Evolutionary conservation across 257 asterid genomes (phyloP).

Genomic region (Primulina huaijiensis): DNA sequence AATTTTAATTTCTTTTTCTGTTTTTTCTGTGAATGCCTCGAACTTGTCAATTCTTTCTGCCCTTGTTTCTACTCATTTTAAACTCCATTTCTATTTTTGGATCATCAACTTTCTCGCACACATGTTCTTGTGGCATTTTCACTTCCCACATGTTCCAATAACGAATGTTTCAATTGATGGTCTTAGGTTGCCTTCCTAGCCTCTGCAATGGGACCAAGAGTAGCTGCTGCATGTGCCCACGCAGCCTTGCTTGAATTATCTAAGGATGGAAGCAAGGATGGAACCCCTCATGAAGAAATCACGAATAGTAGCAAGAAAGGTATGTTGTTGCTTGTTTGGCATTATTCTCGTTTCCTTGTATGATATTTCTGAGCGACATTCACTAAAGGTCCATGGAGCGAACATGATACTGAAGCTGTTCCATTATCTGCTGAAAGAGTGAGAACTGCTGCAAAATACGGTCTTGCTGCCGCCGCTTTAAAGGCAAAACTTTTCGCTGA

Average conservation of each 20-base stretch:
- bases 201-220: conserved; percentile 92
- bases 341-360: conserved; percentile 2
- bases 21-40: background rate
- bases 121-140: background rate
- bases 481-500: conserved; percentile 98
- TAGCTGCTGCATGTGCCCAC: conserved; percentile 99
- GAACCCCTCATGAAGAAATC: conserved; percentile 43
- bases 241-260: conserved; percentile 71
- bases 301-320: conserved; percentile 43
- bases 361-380: conserved; percentile 18
- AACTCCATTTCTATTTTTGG: background rate
- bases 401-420: conserved; percentile 48
- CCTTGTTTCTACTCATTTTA: conserved; percentile 9
- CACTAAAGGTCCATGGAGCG: conserved; percentile 51
- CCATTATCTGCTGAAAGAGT: conserved; percentile 61
- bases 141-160: conserved; percentile 3
- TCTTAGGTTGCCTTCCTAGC: conserved; percentile 89
- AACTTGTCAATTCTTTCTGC: background rate
- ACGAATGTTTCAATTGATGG: conserved; percentile 26
- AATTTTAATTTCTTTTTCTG: conserved; percentile 5
- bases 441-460: conserved; percentile 79
- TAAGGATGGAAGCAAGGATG: conserved; percentile 50
- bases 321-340: conserved; percentile 22
- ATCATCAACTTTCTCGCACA: conserved; percentile 11
- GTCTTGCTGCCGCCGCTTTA: conserved; percentile 90